Conservation (phyloP, 2,329 filamentous ascomycete genomes). For the Fusarium sororula region DNA sequence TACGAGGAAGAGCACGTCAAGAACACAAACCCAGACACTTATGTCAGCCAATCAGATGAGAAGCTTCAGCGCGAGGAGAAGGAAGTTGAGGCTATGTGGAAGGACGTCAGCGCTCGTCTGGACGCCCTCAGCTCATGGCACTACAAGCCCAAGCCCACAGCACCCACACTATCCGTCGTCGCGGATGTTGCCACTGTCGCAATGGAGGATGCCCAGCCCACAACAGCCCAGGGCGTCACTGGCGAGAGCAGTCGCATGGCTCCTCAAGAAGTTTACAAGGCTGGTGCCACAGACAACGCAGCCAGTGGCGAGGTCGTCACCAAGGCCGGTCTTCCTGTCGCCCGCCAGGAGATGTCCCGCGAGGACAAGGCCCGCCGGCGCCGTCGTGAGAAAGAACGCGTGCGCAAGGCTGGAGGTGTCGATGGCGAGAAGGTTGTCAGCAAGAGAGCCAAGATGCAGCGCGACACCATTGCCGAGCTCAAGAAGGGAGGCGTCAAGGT, state of each 20-base stretch:
- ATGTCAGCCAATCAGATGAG: slow-evolving; percentile 83
- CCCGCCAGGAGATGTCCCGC: slow-evolving; percentile 84
- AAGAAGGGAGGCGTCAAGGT: slow-evolving; percentile 91
- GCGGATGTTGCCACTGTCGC: slow-evolving; percentile 89
- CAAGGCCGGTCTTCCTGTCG: slow-evolving; percentile 80
- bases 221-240: slow-evolving; percentile 77
- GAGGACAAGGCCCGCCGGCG: slow-evolving; percentile 84
- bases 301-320: slow-evolving; percentile 77
- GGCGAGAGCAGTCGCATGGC: slow-evolving; percentile 80
- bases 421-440: slow-evolving; percentile 58
- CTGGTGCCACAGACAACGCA: slow-evolving; percentile 70
- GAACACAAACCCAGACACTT: slow-evolving; percentile 77
- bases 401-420: slow-evolving; percentile 70
- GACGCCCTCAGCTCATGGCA: slow-evolving; percentile 94
- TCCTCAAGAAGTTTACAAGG: slow-evolving; percentile 91
- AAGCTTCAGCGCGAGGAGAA: slow-evolving; percentile 83
- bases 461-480: slow-evolving; percentile 69
- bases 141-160: slow-evolving; percentile 89
- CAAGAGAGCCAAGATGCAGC: slow-evolving; percentile 63
- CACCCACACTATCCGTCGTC: slow-evolving; percentile 84
- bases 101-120: slow-evolving; percentile 78
- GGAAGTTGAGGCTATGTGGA: slow-evolving; percentile 86
- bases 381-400: slow-evolving; percentile 85
- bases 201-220: slow-evolving; percentile 95
- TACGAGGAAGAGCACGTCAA: slow-evolving; percentile 94